Conservation (phyloP, 441 rosid species). For the Cnidoscolus chayamansa region DNA sequence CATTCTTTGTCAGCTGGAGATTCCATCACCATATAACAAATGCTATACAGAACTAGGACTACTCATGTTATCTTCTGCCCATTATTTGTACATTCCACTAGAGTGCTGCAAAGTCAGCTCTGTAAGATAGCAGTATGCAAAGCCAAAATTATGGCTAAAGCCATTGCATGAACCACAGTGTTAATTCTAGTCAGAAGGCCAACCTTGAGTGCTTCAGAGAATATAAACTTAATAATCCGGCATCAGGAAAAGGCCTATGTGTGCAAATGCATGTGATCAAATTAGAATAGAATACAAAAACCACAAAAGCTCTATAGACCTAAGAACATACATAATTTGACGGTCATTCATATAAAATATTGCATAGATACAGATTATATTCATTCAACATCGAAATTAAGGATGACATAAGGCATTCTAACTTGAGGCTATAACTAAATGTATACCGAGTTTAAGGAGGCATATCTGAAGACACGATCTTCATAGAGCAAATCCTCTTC, state of each 20-base stretch:
- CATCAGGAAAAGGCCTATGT: not conserved
- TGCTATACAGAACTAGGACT: not conserved
- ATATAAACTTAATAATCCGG: too few relatives aligned
- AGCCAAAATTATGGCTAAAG: not conserved
- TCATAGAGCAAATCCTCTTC: constrained; percentile 81
- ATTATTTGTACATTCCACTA: not conserved
- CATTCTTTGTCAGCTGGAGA: not conserved
- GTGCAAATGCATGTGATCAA: not conserved
- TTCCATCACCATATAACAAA: not conserved
- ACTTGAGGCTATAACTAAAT: not conserved
- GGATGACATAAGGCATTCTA: not conserved
- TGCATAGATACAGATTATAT: not conserved
- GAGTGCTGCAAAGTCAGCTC: not conserved
- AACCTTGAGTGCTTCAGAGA: not conserved
- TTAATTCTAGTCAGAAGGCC: not conserved
- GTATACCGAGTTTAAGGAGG: constrained; percentile 68
- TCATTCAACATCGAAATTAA: not conserved
- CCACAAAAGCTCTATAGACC: not conserved
- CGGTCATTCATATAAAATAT: not conserved
- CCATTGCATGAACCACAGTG: not conserved
- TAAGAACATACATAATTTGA: not conserved
- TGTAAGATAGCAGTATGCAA: not conserved
- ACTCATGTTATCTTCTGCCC: not conserved
- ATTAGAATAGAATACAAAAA: not conserved
- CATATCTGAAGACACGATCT: constrained; percentile 81